Conservation (phyloP, 129 eudicot genomes). For the Pseudognaphalium luteoalbum region DNA sequence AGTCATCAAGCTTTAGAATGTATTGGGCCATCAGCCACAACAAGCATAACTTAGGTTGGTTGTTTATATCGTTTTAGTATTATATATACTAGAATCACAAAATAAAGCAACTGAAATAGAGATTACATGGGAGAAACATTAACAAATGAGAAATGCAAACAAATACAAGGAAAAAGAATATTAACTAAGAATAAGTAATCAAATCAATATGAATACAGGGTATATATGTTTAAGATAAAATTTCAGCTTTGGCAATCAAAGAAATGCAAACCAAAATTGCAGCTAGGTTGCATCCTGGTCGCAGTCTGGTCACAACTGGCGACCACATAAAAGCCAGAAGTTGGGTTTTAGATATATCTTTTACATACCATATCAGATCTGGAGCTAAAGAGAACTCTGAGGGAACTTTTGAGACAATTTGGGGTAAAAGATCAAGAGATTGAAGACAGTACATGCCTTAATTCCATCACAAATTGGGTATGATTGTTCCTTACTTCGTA, state of each 20-base stretch:
- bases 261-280: neutral
- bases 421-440: no score
- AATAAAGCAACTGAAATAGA: neutral
- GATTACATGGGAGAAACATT: neutral
- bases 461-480: no score
- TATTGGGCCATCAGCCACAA: neutral
- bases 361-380: no score
- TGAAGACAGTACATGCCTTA: no score
- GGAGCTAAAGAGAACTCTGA: no score
- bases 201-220: neutral
- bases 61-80: neutral
- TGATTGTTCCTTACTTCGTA: no score
- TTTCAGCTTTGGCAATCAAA: neutral
- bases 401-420: no score
- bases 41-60: neutral
- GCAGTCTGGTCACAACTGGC: no score
- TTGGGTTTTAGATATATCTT: no score
- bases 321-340: no score
- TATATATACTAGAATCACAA: neutral
- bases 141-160: neutral
- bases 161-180: neutral
- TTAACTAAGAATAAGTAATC: neutral
- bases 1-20: conserved; percentile 22
- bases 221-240: neutral
- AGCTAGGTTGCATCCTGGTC: no score